Conservation (phyloP, 2,329 filamentous ascomycete genomes). For the Lachnellula willkommii region DNA sequence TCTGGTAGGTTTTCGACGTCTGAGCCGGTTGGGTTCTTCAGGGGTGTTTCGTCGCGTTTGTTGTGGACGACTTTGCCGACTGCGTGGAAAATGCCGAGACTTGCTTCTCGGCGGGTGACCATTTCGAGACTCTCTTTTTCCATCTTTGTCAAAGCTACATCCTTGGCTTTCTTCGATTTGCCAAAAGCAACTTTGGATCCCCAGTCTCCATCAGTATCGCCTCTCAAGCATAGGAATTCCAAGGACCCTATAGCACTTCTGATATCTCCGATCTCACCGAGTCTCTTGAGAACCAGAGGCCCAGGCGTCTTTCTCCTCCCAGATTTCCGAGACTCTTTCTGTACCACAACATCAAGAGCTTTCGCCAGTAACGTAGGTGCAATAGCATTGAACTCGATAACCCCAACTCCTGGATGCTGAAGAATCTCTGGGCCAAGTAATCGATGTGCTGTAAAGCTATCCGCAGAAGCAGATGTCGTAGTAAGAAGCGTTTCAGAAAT, state of each 20-base stretch:
- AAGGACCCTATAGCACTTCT: slow-evolving; percentile 87
- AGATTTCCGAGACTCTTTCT: slow-evolving; percentile 79
- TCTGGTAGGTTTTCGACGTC: slow-evolving; percentile 52
- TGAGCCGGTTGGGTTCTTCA: slow-evolving; percentile 35
- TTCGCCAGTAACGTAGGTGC: slow-evolving; percentile 81
- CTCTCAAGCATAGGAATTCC: slow-evolving; percentile 85
- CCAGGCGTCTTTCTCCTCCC: slow-evolving; percentile 71
- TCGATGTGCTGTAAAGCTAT: slow-evolving; percentile 89
- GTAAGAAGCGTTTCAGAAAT: slow-evolving; percentile 87
- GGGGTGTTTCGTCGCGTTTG: slow-evolving; percentile 62
- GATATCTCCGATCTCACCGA: slow-evolving; percentile 87
- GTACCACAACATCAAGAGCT: slow-evolving; percentile 73
- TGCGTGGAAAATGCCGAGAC: slow-evolving; percentile 90
- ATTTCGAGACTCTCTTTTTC: slow-evolving; percentile 76
- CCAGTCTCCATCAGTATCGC: slow-evolving; percentile 69
- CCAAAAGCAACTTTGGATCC: slow-evolving; percentile 63
- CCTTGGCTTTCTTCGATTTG: slow-evolving; percentile 61
- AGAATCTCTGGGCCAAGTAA: slow-evolving; percentile 82
- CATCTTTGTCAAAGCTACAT: slow-evolving; percentile 62
- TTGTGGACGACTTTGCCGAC: slow-evolving; percentile 97
- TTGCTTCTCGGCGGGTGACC: slow-evolving; percentile 81
- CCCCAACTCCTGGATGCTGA: slow-evolving; percentile 69
- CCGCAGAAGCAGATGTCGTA: slow-evolving; percentile 75
- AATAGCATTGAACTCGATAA: slow-evolving; percentile 90
- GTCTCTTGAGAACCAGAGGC: slow-evolving; percentile 66